These are phyloP conservation scores for Aleurites moluccanus DNA, from an alignment of 441 rosid genomes.

Conservation along the genomic window DNA sequence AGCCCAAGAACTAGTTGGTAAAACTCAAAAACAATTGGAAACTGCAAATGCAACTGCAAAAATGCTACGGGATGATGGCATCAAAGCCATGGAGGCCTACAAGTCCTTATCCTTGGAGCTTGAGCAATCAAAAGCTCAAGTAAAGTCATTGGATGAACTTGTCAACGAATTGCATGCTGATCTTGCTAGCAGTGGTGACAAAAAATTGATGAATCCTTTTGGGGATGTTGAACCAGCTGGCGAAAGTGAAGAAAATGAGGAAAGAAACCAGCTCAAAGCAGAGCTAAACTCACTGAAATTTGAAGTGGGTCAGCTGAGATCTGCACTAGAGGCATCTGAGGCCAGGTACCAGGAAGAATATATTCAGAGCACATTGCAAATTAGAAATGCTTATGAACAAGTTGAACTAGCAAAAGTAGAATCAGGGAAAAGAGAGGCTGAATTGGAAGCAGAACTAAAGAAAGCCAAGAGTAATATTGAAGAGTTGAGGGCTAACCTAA, in stretches of 20 bases:
- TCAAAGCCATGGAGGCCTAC: slow-evolving; percentile 62
- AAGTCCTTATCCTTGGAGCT: slow-evolving; percentile 52
- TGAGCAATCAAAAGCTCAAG: slow-evolving; percentile 62
- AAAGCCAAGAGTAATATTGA: slow-evolving; percentile 49
- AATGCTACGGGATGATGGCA: slow-evolving; percentile 55
- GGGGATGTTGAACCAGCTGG: slow-evolving; percentile 11
- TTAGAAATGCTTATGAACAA: slow-evolving; percentile 78
- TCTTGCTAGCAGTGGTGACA: slow-evolving; percentile 25
- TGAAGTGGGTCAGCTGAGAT: slow-evolving; percentile 63
- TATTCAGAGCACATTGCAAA: slow-evolving; percentile 79
- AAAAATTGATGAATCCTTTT: slow-evolving; percentile 10
- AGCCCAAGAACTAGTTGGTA: slow-evolving; percentile 54
- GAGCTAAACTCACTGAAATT: slow-evolving; percentile 51
- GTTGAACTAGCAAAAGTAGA: slow-evolving; percentile 55
- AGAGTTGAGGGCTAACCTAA: slow-evolving; percentile 54
- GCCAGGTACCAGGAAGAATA: slow-evolving; percentile 80
- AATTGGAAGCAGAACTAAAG: slow-evolving; percentile 40
- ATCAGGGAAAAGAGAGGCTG: slow-evolving; percentile 50
- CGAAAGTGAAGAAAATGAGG: slow-evolving; percentile 38
- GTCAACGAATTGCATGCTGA: slow-evolving; percentile 57
- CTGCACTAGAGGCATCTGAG: slow-evolving; percentile 75
- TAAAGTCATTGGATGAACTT: slow-evolving; percentile 60
- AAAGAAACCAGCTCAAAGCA: slow-evolving; percentile 47
- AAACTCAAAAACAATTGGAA: slow-evolving; percentile 66
- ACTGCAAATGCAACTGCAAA: slow-evolving; percentile 59